phyloP scores from a whole-genome alignment of 164 flowering plant species.

The Echeveria elegans region DNA sequence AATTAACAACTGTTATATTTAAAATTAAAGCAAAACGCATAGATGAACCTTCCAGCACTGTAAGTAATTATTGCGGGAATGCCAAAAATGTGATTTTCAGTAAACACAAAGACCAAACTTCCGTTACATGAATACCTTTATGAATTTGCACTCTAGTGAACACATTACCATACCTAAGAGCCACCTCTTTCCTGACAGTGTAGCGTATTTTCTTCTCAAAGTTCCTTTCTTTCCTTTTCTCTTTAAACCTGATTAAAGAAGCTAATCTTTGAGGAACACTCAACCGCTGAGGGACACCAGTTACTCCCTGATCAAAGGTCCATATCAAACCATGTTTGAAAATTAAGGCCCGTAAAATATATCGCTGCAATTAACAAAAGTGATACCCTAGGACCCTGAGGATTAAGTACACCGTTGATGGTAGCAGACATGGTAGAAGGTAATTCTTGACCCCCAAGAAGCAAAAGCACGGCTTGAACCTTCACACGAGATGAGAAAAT shows the following conservation, averaged over 20 bases:
- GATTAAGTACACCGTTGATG: constrained; percentile 18
- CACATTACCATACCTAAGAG: constrained; percentile 35
- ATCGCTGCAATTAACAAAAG: neutral
- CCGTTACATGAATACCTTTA: neutral
- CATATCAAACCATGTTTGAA: neutral
- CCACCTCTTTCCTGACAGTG: constrained; percentile 59
- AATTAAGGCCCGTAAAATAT: neutral
- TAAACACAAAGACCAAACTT: neutral
- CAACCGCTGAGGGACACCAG: constrained; percentile 31
- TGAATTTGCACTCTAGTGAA: neutral
- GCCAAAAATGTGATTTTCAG: too few species aligned
- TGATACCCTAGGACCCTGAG: neutral
- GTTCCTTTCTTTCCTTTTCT: constrained; percentile 49
- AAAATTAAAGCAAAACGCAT: neutral
- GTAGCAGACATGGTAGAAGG: constrained; percentile 25
- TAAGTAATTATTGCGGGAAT: too few species aligned
- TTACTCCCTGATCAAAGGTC: constrained; percentile 21
- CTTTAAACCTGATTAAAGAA: constrained; percentile 53
- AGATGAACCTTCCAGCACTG: neutral
- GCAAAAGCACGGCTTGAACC: constrained; percentile 54
- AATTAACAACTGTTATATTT: neutral
- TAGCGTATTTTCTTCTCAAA: constrained; percentile 65
- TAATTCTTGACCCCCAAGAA: constrained; percentile 48
- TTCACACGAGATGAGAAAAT: constrained; percentile 16
- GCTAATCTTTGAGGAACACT: constrained; percentile 55